Conservation (phyloP, 139 green algal genomes). For the Yamagishiella unicocca region DNA sequence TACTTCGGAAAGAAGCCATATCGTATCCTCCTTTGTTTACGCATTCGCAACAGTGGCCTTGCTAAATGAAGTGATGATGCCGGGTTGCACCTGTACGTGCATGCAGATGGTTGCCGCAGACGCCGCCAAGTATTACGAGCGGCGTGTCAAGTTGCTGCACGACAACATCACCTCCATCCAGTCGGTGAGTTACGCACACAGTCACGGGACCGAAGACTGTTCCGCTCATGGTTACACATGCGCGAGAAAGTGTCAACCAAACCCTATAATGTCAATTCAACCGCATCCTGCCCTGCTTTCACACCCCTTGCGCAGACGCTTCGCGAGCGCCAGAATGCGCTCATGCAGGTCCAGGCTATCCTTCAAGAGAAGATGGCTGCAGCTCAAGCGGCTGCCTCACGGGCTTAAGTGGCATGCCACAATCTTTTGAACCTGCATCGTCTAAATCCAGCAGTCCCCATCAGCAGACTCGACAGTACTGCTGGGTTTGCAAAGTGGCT, state of each 20-base stretch:
- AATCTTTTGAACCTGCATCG: too few species aligned
- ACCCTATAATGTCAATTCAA: too few species aligned
- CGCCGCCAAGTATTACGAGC: slow-evolving; percentile 80
- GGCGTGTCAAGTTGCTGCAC: slow-evolving; percentile 77
- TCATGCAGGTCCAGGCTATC: slow-evolving; percentile 50
- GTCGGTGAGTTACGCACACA: slow-evolving; percentile 5
- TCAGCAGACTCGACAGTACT: too few species aligned
- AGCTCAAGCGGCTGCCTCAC: slow-evolving; percentile 11
- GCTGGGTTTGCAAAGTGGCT: too few species aligned
- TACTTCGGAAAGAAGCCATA: too few species aligned
- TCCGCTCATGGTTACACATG: background rate
- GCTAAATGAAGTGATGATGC: too few species aligned
- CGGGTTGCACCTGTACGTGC: too few species aligned
- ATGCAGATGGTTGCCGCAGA: slow-evolving; percentile 73
- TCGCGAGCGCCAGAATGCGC: slow-evolving; percentile 32
- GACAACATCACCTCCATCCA: slow-evolving; percentile 72
- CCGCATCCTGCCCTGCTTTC: background rate
- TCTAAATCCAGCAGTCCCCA: too few species aligned
- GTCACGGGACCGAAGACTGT: background rate
- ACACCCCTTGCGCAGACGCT: slow-evolving; percentile 20
- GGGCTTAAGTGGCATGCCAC: background rate
- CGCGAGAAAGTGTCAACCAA: too few species aligned
- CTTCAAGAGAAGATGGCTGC: slow-evolving; percentile 52
- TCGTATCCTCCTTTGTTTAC: too few species aligned
- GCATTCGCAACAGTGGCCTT: too few species aligned